Evolutionary conservation across 108 stramenopile genomes (phyloP), one percentile per base, ranked within the genome.

Genomic region (Schizochytrium sp.): DNA sequence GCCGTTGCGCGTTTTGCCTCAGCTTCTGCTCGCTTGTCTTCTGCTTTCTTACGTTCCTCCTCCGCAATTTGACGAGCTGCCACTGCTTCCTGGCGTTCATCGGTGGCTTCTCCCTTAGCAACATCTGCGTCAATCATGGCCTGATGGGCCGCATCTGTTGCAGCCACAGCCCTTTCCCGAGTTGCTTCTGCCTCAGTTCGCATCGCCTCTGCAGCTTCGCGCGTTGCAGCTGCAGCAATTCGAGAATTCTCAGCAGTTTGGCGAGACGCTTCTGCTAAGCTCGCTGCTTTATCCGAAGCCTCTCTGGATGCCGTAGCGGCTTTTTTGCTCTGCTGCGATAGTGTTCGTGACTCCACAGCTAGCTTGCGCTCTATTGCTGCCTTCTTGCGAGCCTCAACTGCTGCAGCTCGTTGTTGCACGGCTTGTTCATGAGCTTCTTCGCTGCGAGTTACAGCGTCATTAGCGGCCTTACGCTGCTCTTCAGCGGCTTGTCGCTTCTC

Each of bases 81-180:
- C 50, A 42, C 53, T n/a, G 76, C 76, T 13, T 83, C 76, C 76
- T 83, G 49, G 53, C 76, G 76, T 53, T 83, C 76, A n/a, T 83
- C 76, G 76, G 28, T 83, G 76, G 76, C 76, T 40, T 83, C 76
- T 38, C 38, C 15, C 53, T 83, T 83, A 53, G 76, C 76, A 10
- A 83, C 38, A 38, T 83, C 47, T 17, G 76, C 76, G 15, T 83
- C 76, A 38, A 83, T 55, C 38, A 55, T 47, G 3, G 76, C 47
- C 50, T 10, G 13, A n/a, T 83, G 47, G 38, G 76, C 76, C 2
- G 53, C 50, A 10, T 83, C 76, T 5, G 47, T 83, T 2, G 76
- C 76, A n/a, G 47, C 53, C 15, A 55, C 76, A n/a, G 76, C 76
- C 7, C 53, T 17, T 53, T 83, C 76, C 50, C 76, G 76, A 10